Conservation (phyloP, 2,329 filamentous ascomycete genomes). For the Colletotrichum sp. region DNA sequence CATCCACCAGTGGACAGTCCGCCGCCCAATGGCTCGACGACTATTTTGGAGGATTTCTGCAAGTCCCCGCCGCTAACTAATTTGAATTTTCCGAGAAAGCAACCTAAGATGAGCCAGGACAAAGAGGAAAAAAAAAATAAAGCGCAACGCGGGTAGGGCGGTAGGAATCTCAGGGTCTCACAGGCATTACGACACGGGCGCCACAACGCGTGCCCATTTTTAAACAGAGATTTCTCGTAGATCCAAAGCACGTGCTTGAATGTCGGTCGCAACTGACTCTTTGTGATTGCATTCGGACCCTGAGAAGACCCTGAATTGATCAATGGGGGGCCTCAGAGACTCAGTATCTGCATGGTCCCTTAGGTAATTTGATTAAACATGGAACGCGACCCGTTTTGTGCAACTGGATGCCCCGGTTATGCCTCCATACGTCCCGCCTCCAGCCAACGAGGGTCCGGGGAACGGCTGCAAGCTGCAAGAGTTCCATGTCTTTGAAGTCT, state of each 20-base stretch:
- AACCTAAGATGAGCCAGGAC: not conserved
- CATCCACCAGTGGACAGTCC: not conserved
- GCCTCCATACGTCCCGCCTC: not conserved
- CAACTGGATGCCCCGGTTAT: not conserved
- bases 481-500: not conserved
- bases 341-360: not conserved
- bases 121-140: not conserved
- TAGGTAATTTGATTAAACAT: not conserved
- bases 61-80: not conserved
- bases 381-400: slow-evolving; percentile 4
- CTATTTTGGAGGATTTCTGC: slow-evolving; percentile 14
- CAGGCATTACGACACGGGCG: not conserved
- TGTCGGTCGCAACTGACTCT: not conserved
- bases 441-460: not conserved
- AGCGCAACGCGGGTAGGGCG: not conserved
- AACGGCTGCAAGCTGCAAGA: not conserved
- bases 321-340: not conserved
- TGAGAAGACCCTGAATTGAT: not conserved
- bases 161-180: not conserved
- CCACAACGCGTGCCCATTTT: not conserved
- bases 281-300: not conserved
- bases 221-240: not conserved
- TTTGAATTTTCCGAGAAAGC: not conserved
- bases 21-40: slow-evolving; percentile 8
- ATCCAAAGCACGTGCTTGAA: not conserved